Evolutionary conservation across 1,284 basidiomycete genomes (phyloP).

Genomic region (Vanrija pseudolonga): DNA sequence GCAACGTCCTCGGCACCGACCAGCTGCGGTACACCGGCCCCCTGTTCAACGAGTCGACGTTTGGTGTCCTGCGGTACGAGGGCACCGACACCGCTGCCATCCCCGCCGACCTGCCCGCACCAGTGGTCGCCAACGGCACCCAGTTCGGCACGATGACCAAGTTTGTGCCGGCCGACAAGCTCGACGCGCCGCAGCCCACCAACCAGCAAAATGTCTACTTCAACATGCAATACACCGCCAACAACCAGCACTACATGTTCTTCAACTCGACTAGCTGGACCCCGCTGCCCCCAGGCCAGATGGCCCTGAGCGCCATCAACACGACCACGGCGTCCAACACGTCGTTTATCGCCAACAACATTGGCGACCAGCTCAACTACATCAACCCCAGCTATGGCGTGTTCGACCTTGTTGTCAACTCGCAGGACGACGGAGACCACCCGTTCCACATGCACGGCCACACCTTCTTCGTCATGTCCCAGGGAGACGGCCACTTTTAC

Average conservation of each 20-base stretch:
- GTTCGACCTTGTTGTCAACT: constrained; percentile 26
- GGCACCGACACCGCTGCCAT: constrained; percentile 2
- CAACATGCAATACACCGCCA: constrained; percentile 19
- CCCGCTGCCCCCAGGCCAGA: constrained; percentile 5
- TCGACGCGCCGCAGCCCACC: constrained; percentile 9
- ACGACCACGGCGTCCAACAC: constrained; percentile 1
- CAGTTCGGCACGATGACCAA: background rate
- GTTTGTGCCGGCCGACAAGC: constrained; percentile 13
- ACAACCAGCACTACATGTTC: constrained; percentile 23
- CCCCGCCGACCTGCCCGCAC: constrained; percentile 11
- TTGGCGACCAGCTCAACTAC: constrained; percentile 19
- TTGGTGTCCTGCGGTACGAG: constrained; percentile 27
- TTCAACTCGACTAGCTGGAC: constrained; percentile 21
- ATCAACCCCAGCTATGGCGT: constrained; percentile 10
- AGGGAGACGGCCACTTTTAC: constrained; percentile 10
- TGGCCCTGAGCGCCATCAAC: background rate
- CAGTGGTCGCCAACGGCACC: background rate
- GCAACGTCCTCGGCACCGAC: constrained; percentile 15
- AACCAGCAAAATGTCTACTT: constrained; percentile 9
- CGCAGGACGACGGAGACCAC: constrained; percentile 26
- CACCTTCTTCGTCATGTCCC: constrained; percentile 23
- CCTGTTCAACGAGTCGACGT: constrained; percentile 12
- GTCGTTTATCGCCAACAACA: background rate
- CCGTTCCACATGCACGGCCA: constrained; percentile 37
- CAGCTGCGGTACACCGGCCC: constrained; percentile 15